phyloP scores from a whole-genome alignment of 257 asterid species.

The Solanum piurae region DNA sequence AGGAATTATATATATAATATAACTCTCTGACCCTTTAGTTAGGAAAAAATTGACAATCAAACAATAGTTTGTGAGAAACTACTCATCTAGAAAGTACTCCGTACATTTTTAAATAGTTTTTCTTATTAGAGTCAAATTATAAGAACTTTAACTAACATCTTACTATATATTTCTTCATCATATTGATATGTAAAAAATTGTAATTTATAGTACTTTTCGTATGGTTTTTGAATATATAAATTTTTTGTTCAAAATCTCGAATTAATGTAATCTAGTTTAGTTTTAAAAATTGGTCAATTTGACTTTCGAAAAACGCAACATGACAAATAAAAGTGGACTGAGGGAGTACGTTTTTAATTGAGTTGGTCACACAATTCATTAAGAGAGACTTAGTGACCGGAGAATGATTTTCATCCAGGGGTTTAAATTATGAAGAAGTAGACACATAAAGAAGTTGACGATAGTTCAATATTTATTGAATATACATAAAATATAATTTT shows the following conservation, averaged over 20 bases:
- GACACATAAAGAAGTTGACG: not conserved
- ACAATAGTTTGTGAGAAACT: not conserved
- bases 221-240: accelerated
- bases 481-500: too few species aligned
- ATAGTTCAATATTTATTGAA: accelerated
- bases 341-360: not conserved
- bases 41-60: not conserved
- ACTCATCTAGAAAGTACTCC: too few species aligned
- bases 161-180: accelerated
- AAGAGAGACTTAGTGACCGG: not conserved
- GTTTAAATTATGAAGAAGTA: too few species aligned
- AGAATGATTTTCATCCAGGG: not conserved
- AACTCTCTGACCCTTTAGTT: not conserved
- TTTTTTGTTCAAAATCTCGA: too few species aligned
- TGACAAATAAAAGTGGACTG: not conserved
- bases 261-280: too few species aligned
- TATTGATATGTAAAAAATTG: too few species aligned
- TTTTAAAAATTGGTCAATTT: too few species aligned
- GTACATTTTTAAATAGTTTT: too few species aligned
- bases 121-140: too few species aligned
- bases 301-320: too few species aligned
- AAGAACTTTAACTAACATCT: too few species aligned
- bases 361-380: not conserved
- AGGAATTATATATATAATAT: not conserved
- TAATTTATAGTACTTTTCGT: too few species aligned